phyloP scores from a whole-genome alignment of 345 rosid genomes.

The Iberis pinnata region DNA sequence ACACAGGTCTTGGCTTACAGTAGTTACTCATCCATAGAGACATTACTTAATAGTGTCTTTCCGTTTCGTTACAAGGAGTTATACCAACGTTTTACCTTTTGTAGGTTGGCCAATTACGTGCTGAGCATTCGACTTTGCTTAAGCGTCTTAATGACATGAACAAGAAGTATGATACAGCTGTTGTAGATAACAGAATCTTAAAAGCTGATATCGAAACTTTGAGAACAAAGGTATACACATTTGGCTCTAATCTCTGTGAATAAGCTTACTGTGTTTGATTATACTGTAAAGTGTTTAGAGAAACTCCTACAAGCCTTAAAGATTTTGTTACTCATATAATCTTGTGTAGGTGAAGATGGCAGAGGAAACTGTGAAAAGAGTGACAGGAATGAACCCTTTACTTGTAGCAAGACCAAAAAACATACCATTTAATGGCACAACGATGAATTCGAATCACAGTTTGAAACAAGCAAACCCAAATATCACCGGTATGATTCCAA shows the following conservation, averaged over 20 bases:
- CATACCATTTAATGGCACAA: slow-evolving; percentile 24
- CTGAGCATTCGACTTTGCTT: slow-evolving; percentile 59
- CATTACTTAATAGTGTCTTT: background rate
- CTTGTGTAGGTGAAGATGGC: slow-evolving; percentile 79
- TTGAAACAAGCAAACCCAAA: background rate
- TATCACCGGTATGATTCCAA: background rate
- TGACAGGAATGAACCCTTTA: slow-evolving; percentile 60
- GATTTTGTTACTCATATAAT: slow-evolving; percentile 3
- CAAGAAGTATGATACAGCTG: slow-evolving; percentile 64
- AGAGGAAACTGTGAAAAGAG: slow-evolving; percentile 78
- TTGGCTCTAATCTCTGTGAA: background rate
- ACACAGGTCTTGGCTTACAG: slow-evolving; percentile 46
- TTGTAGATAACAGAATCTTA: slow-evolving; percentile 81
- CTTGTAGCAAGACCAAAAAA: slow-evolving; percentile 40
- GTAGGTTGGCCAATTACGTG: slow-evolving; percentile 76
- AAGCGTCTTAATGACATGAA: slow-evolving; percentile 62
- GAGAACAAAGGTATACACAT: slow-evolving; percentile 64
- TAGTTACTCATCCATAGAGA: background rate
- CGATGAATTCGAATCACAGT: slow-evolving; percentile 10
- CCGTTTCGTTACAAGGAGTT: slow-evolving; percentile 1
- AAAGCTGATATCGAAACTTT: slow-evolving; percentile 91
- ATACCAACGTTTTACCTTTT: slow-evolving; percentile 7
- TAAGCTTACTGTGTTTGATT: background rate
- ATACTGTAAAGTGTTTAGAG: too few relatives aligned
- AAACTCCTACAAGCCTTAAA: background rate